Evolutionary conservation across 2,329 filamentous ascomycete genomes (phyloP).

Genomic region (Clarireedia monteithiana): DNA sequence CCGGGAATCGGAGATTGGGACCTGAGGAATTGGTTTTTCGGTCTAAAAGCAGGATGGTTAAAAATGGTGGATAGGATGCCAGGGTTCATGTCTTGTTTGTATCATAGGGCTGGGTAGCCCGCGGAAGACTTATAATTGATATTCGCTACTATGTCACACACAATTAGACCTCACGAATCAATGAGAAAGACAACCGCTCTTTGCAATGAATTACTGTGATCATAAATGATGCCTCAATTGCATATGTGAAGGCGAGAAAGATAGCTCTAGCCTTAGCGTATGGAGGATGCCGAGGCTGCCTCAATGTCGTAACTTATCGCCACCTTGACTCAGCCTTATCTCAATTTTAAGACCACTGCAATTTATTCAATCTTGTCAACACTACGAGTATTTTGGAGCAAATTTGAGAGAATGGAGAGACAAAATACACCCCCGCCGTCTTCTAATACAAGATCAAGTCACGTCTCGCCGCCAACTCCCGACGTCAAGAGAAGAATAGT

Average conservation of each 20-base stretch:
- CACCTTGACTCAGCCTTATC: constrained; percentile 7
- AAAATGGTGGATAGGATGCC: neutral
- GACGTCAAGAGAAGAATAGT: constrained; percentile 49
- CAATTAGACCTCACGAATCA: neutral
- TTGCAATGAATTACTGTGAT: too few relatives aligned
- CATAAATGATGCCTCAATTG: neutral
- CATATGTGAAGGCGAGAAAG: neutral
- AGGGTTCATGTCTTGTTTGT: constrained; percentile 3
- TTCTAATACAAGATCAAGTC: neutral
- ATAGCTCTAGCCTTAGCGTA: neutral
- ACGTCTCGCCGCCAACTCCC: constrained; percentile 43
- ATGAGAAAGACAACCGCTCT: too few relatives aligned
- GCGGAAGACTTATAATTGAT: neutral
- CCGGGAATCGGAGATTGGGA: neutral
- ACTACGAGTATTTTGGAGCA: neutral
- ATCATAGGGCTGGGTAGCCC: constrained; percentile 5
- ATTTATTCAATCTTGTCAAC: neutral
- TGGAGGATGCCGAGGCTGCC: constrained; percentile 1
- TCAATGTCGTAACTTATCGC: neutral
- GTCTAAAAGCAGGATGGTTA: neutral
- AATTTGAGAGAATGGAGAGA: constrained; percentile 15
- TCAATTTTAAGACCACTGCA: neutral
- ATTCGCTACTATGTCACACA: neutral
- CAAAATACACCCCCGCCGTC: constrained; percentile 18
- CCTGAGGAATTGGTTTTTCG: neutral